phyloP scores from a whole-genome alignment of 331 rosid species.

The Malus hybrid region DNA sequence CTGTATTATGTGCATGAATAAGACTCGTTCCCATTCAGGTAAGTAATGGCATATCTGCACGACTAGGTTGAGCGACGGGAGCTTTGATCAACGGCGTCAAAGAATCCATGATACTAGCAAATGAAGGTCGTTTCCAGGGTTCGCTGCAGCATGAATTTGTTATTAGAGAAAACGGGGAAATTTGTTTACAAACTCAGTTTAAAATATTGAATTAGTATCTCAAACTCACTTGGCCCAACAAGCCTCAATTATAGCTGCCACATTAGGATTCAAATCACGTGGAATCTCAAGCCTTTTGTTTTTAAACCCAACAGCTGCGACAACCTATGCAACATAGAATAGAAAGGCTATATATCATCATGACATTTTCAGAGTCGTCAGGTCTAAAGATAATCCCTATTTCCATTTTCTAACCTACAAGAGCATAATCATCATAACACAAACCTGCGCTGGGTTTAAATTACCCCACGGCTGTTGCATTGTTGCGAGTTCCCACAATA shows the following conservation, averaged over 20 bases:
- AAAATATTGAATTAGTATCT: slow-evolving; percentile 3
- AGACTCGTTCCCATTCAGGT: slow-evolving; percentile 41
- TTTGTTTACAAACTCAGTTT: neutral
- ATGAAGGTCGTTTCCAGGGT: slow-evolving; percentile 94
- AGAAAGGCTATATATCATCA: neutral
- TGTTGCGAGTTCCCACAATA: slow-evolving; percentile 92
- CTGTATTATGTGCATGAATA: slow-evolving; percentile 53
- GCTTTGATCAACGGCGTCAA: slow-evolving; percentile 71
- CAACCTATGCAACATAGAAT: slow-evolving; percentile 51
- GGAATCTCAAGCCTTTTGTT: slow-evolving; percentile 90
- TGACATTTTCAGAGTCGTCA: neutral
- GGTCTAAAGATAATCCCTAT: neutral
- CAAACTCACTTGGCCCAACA: slow-evolving; percentile 94
- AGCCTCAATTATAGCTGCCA: slow-evolving; percentile 76
- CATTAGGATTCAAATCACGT: slow-evolving; percentile 59
- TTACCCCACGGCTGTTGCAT: slow-evolving; percentile 92
- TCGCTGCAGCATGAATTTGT: slow-evolving; percentile 54
- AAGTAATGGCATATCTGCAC: slow-evolving; percentile 38
- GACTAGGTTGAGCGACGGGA: slow-evolving; percentile 61
- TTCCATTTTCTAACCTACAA: neutral
- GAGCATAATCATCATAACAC: slow-evolving; percentile 20
- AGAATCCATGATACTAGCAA: slow-evolving; percentile 79
- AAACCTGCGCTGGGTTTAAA: slow-evolving; percentile 92
- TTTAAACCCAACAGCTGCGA: slow-evolving; percentile 94
- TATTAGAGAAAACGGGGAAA: neutral